Evolutionary conservation across 2,329 filamentous ascomycete genomes (phyloP), one percentile per base, ranked within the genome.

Genomic region (Nigrospora sphaerica): DNA sequence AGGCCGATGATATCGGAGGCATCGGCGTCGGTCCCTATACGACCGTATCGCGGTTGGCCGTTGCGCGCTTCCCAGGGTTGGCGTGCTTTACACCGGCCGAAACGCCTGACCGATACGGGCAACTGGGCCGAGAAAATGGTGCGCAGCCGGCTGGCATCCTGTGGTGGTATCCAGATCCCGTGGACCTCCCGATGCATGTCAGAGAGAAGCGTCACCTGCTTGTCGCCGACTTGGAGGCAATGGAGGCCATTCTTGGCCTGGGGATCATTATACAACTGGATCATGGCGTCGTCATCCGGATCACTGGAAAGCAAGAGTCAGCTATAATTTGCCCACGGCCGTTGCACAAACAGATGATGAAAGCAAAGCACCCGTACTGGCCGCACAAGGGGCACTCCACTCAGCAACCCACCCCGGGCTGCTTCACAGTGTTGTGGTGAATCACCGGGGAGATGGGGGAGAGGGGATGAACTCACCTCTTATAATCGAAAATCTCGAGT

Each of bases 1-100:
- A 84, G 71, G 1, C 86, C 88, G 32, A 91, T 61, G 47, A 81
- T 67, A 49, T 81, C 77, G 5, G 69, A 65, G 7, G 66, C 71
- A 38, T 74, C 70, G 3, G 60, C 51, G 1, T 68, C 69, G 51
- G 64, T 72, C 5, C 65, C 59, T 4, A 78, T 52, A 6, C 63
- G 61, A 9, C 72, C 72, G 52, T 70, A 78, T 12, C 61, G 66
- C 16, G 62, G 60, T 12, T 46, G 34, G 39, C 62, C 56, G 48
- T 62, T 54, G 38, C 62, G 54, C 34, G 63, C 54, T 36, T 66
- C 60, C 78, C 78, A 83, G 1, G 65, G 59, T 3, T 77, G 74
- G n/a, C 78, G 71, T 6, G 74, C 78, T 32, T 65, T 68, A 1
- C 73, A 77, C 10, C 67, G 68, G 6, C 71, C 69, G 47, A 87